Evolutionary conservation across 345 rosid species (phyloP), one percentile per base, ranked within the genome.

Genomic region (Triadica sebifera): DNA sequence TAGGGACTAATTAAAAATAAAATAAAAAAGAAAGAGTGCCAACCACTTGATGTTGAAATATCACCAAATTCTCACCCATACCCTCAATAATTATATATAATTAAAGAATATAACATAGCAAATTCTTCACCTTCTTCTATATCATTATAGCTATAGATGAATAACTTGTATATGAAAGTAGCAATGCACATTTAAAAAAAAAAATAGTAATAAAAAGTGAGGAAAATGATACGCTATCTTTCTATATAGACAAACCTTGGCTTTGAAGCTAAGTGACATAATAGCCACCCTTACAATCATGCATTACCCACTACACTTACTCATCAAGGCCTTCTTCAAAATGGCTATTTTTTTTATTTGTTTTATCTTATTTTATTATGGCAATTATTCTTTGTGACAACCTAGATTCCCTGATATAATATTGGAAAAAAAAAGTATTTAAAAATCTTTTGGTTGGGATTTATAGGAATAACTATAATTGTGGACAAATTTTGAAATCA

Each of bases 211-310:
- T 29, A 16, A 1, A 47, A 25, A n/a, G 15, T 70, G 70, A 69
- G 60, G 96, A 86, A 66, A 85, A 80, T 85, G 91, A 89, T 81
- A 50, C 71, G 62, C 25, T 71, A 85, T 73, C 91, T 82, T 81
- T 82, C 70, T 56, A 20, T 56, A 70, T 22, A 56, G 67, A 52
- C 19, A 12, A 81, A 24, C 45, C 90, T 2, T 90, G 63, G 77
- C 98, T 89, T 93, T 41, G 51, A 88, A 87, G 91, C 74, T 75
- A 93, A 90, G 93, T 63, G 46, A 83, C 75, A 76, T 75, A 55
- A 81, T 80, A 72, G 77, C 81, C 74, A 75, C 64, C 24, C 45
- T 64, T 6, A 45, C 74, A 70, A 77, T 80, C 73, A 70, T 79
- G 76, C 29, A 66, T 10, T 59, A 55, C 74, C 74, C 81, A 74